These are phyloP conservation scores for Rhizopus delemar DNA, from an alignment of 371 early-diverging fungal genomes.

Conservation along the genomic window DNA sequence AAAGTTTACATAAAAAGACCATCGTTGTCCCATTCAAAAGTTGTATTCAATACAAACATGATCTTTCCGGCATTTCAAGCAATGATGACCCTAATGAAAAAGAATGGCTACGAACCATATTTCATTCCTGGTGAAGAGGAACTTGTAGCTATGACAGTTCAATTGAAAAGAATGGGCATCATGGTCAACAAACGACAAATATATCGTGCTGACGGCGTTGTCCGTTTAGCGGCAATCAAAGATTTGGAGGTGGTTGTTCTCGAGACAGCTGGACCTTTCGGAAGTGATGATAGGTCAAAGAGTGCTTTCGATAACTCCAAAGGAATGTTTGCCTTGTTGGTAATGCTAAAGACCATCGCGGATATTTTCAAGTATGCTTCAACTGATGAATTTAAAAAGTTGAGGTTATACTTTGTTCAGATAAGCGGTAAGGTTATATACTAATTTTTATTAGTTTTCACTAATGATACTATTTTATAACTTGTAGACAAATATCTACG, in stretches of 20 bases:
- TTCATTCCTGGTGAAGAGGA: constrained; percentile 5
- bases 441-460: too few species aligned
- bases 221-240: not conserved
- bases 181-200: not conserved
- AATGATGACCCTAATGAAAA: not conserved
- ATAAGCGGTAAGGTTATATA: too few species aligned
- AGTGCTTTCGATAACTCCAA: too few species aligned
- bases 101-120: not conserved
- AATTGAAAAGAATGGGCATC: not conserved
- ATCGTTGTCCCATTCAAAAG: constrained; percentile 1
- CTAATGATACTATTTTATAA: too few species aligned
- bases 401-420: too few species aligned
- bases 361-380: too few species aligned
- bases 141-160: constrained; percentile 2
- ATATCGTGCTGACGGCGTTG: constrained; percentile 1
- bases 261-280: too few species aligned
- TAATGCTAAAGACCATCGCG: too few species aligned
- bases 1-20: not conserved
- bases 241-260: not conserved
- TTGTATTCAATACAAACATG: not conserved
- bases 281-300: too few species aligned
- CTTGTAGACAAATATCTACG: too few species aligned
- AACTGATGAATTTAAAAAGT: too few species aligned
- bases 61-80: not conserved
- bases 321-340: too few species aligned